phyloP scores from a whole-genome alignment of 139 green algal genomes.

The Tetradesmus obliquus region DNA sequence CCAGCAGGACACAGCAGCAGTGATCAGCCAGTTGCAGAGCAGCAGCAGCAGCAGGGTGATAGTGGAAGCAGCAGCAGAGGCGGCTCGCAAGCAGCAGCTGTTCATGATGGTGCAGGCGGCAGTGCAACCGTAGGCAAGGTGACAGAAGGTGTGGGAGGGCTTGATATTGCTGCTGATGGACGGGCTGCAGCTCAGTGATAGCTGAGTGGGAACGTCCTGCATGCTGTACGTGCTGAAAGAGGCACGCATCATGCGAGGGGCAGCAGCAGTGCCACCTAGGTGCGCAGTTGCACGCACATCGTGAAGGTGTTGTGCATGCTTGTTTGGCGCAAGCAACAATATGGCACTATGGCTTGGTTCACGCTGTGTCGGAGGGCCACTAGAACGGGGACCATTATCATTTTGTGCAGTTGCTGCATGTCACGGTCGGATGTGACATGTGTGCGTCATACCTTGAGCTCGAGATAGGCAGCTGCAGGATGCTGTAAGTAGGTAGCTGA shows the following conservation, averaged over 20 bases:
- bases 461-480: no score
- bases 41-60: not conserved
- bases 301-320: not conserved
- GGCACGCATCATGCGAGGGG: no score
- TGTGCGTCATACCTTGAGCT: no score
- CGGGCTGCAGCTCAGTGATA: not conserved
- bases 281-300: not conserved
- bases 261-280: not conserved
- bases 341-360: no score
- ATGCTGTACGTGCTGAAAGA: not conserved
- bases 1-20: not conserved
- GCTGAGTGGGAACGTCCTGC: not conserved
- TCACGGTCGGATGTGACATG: no score
- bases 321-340: no score
- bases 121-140: slow-evolving; percentile 6
- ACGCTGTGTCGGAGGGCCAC: no score
- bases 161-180: slow-evolving; percentile 20
- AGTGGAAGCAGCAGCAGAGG: not conserved
- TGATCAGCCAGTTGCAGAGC: not conserved
- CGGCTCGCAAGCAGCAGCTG: not conserved
- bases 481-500: no score
- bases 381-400: no score
- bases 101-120: not conserved
- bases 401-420: no score
- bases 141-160: not conserved